These are phyloP conservation scores for Clonostachys solani DNA, from an alignment of 2,329 filamentous ascomycete genomes.

Conservation along the genomic window DNA sequence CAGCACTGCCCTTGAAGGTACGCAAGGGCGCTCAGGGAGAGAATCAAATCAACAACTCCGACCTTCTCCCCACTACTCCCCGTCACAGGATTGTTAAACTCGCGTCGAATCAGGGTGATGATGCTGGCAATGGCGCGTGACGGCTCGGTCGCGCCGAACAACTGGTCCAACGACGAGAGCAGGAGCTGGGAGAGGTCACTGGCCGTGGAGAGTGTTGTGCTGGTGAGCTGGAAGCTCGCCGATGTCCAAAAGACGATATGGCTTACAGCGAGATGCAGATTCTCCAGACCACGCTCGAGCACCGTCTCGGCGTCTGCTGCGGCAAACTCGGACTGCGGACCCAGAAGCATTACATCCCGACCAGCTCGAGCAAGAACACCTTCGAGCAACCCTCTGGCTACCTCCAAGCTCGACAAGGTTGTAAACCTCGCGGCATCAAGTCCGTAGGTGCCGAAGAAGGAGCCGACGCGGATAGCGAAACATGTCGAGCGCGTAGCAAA, in stretches of 20 bases:
- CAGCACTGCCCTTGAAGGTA: constrained; percentile 56
- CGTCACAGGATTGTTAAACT: constrained; percentile 60
- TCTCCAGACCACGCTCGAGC: constrained; percentile 51
- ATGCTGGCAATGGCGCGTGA: constrained; percentile 65
- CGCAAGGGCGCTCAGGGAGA: constrained; percentile 56
- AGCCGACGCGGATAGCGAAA: constrained; percentile 49
- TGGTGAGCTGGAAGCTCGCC: constrained; percentile 54
- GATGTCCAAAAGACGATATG: constrained; percentile 58
- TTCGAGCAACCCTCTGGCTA: constrained; percentile 51
- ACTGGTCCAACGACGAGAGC: constrained; percentile 55
- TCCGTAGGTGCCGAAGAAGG: constrained; percentile 44
- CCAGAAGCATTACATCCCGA: constrained; percentile 33
- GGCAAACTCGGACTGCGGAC: constrained; percentile 39
- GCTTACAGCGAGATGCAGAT: constrained; percentile 52
- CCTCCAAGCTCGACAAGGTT: constrained; percentile 51
- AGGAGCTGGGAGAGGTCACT: constrained; percentile 55
- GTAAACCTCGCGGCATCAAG: constrained; percentile 51
- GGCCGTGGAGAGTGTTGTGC: constrained; percentile 46
- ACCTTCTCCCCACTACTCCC: constrained; percentile 55
- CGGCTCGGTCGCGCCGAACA: constrained; percentile 66
- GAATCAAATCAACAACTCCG: constrained; percentile 54
- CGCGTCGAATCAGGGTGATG: constrained; percentile 57
- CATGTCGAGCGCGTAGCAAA: constrained; percentile 57
- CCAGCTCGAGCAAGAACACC: constrained; percentile 48
- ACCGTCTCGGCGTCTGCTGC: constrained; percentile 50